These are phyloP conservation scores for Porcisia deanei DNA, from an alignment of 208 protist genomes.

Conservation along the genomic window DNA sequence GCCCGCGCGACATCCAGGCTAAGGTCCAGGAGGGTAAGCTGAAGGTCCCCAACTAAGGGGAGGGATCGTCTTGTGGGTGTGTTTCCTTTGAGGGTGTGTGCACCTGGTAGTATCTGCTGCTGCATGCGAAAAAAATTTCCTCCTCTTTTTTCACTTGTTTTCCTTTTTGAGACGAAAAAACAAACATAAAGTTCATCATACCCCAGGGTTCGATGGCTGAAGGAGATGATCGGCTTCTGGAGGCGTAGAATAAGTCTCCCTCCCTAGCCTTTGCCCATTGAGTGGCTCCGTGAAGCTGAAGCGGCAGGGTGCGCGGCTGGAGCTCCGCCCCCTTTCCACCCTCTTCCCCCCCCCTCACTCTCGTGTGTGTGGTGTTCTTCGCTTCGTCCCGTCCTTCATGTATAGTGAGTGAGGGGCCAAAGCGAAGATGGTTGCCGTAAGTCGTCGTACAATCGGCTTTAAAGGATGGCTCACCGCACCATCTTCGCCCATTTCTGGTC, in stretches of 20 bases:
- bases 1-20: constrained; percentile 93
- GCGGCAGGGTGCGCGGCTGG: neutral
- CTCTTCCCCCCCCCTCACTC: neutral
- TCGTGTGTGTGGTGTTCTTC: neutral
- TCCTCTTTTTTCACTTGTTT: constrained; percentile 19
- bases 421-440: neutral
- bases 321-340: neutral
- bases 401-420: neutral
- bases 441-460: neutral
- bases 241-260: neutral
- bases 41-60: constrained; percentile 75
- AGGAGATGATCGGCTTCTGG: neutral
- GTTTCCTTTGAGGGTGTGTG: neutral
- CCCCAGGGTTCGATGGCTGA: neutral
- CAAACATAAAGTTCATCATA: neutral
- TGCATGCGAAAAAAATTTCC: neutral
- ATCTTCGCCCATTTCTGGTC: neutral
- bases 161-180: constrained; percentile 16
- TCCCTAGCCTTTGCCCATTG: neutral
- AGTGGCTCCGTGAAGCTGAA: neutral
- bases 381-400: neutral
- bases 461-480: neutral
- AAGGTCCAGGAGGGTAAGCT: constrained; percentile 95
- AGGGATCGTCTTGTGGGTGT: neutral
- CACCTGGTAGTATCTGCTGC: neutral